phyloP scores from a whole-genome alignment of 257 asterid genomes.

The Solanum lignicaule region DNA sequence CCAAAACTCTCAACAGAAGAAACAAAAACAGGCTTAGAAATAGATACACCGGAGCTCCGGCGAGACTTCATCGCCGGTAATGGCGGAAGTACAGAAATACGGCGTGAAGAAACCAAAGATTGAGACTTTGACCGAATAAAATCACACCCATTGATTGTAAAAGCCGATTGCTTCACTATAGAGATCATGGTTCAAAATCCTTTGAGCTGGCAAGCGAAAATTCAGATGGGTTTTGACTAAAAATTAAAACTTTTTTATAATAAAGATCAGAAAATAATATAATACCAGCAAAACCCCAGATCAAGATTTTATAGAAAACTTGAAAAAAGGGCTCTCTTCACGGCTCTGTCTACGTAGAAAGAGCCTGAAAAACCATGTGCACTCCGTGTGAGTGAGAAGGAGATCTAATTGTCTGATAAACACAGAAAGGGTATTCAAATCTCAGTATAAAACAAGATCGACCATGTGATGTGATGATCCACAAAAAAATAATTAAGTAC shows the following conservation, averaged over 20 bases:
- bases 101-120: conserved; percentile 3
- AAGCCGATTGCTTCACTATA: conserved; percentile 38
- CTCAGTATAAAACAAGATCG: not conserved
- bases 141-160: conserved; percentile 25
- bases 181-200: conserved; percentile 41
- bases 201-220: not conserved
- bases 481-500: not conserved
- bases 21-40: conserved; percentile 44
- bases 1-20: conserved; percentile 15
- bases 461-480: not conserved
- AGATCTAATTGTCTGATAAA: not conserved
- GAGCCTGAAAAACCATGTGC: not conserved
- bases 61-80: conserved; percentile 9
- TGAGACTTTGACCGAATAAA: conserved; percentile 19
- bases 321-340: not conserved
- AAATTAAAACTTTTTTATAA: not conserved
- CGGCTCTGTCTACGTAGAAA: not conserved
- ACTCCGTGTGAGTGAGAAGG: not conserved
- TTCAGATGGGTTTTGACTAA: not conserved
- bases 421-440: not conserved
- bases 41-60: conserved; percentile 16
- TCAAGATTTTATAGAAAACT: conserved; percentile 1
- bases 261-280: not conserved
- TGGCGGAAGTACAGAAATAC: conserved; percentile 14
- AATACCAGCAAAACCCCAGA: not conserved